Conservation (phyloP, 2,329 filamentous ascomycete genomes). For the Calycina herbarum region DNA sequence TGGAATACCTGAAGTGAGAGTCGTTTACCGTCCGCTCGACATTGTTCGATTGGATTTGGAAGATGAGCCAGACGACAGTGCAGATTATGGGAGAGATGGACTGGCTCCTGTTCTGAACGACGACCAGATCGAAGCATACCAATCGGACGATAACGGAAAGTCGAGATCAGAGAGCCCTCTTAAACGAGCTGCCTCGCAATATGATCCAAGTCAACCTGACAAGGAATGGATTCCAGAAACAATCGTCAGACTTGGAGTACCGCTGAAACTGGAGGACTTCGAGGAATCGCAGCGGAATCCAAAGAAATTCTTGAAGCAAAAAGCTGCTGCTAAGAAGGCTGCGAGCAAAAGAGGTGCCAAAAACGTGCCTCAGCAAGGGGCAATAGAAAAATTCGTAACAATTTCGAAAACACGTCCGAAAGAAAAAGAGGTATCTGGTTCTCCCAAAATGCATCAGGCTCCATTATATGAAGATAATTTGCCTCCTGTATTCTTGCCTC, state of each 20-base stretch:
- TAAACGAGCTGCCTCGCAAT: slow-evolving; percentile 46
- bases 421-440: not conserved
- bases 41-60: slow-evolving; percentile 77
- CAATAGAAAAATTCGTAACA: slow-evolving; percentile 38
- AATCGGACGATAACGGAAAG: slow-evolving; percentile 29
- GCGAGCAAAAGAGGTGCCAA: slow-evolving; percentile 29
- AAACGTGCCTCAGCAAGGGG: slow-evolving; percentile 34
- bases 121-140: slow-evolving; percentile 53
- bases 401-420: slow-evolving; percentile 26
- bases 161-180: slow-evolving; percentile 29
- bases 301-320: slow-evolving; percentile 28
- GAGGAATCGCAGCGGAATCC: slow-evolving; percentile 44
- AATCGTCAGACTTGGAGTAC: slow-evolving; percentile 63
- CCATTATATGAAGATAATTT: slow-evolving; percentile 16
- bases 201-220: slow-evolving; percentile 66
- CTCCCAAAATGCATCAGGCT: slow-evolving; percentile 13
- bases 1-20: slow-evolving; percentile 70
- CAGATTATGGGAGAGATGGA: slow-evolving; percentile 50
- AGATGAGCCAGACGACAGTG: slow-evolving; percentile 59
- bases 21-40: slow-evolving; percentile 74
- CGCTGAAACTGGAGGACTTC: slow-evolving; percentile 65
- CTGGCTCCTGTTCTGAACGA: slow-evolving; percentile 62
- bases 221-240: slow-evolving; percentile 69
- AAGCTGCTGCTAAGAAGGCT: slow-evolving; percentile 29
- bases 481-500: slow-evolving; percentile 27